Evolutionary conservation across 192 early-diverging fungal genomes (phyloP).

Genomic region (Gaertneriomyces sp.): DNA sequence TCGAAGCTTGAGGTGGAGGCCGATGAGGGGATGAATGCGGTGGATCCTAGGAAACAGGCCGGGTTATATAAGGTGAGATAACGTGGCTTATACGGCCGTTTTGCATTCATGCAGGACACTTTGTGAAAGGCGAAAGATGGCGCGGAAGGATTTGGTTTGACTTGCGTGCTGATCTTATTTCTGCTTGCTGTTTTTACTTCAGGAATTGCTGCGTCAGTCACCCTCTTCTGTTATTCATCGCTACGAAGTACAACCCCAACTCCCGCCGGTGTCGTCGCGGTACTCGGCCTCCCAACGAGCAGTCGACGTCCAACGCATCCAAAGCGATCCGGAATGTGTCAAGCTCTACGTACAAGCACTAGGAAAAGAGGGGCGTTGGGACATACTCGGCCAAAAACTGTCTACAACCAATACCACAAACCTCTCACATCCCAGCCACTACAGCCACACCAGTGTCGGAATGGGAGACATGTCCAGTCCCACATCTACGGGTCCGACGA

Average conservation of each 20-base stretch:
- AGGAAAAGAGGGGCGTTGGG: conserved; percentile 33
- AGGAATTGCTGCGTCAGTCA: conserved; percentile 33
- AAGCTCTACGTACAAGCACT: conserved; percentile 38
- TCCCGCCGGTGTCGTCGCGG: conserved; percentile 12
- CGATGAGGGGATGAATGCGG: conserved; percentile 17
- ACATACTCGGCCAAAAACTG: conserved; percentile 26
- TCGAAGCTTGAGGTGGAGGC: conserved; percentile 32
- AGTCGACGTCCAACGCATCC: conserved; percentile 28
- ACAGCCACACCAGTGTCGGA: neutral
- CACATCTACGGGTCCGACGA: too few relatives aligned
- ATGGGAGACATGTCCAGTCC: neutral
- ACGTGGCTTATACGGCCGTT: neutral
- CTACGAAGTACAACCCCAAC: conserved; percentile 48
- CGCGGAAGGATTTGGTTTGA: neutral
- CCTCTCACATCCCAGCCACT: too few relatives aligned
- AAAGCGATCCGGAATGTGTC: conserved; percentile 38
- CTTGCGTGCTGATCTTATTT: neutral
- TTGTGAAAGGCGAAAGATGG: neutral
- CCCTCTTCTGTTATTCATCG: conserved; percentile 34
- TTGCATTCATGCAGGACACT: neutral
- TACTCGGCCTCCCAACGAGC: conserved; percentile 8
- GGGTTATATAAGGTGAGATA: conserved; percentile 32
- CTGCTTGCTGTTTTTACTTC: conserved; percentile 1
- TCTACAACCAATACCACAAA: neutral
- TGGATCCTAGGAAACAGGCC: conserved; percentile 31